Evolutionary conservation across 495 filamentous ascomycete genomes (phyloP).

Genomic region (Tuber calosporum): DNA sequence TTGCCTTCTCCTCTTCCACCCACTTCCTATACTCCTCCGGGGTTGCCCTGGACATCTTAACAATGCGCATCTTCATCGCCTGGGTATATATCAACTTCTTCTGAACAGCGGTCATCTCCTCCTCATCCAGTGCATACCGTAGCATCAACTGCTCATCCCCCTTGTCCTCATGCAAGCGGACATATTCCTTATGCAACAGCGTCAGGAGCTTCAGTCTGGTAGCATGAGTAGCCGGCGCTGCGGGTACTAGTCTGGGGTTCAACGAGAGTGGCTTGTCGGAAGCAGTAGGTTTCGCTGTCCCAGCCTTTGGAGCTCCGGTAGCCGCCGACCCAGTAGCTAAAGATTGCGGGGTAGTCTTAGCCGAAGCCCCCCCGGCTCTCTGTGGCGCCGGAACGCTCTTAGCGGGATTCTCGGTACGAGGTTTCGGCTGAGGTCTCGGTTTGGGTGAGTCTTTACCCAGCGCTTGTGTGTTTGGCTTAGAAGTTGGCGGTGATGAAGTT

Average conservation of each 20-base stretch:
- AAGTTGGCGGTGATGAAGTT: not conserved
- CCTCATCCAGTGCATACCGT: slow-evolving; percentile 70
- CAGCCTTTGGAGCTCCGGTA: slow-evolving; percentile 15
- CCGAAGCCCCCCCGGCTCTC: too few relatives aligned
- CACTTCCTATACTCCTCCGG: slow-evolving; percentile 59
- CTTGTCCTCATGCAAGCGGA: slow-evolving; percentile 61
- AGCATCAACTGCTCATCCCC: slow-evolving; percentile 62
- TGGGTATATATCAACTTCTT: slow-evolving; percentile 67
- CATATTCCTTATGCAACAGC: slow-evolving; percentile 66
- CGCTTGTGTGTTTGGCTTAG: not conserved
- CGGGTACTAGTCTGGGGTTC: slow-evolving; percentile 71
- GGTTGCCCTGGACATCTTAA: slow-evolving; percentile 64
- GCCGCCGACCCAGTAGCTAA: not conserved
- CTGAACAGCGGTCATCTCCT: slow-evolving; percentile 65
- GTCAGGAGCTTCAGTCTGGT: slow-evolving; percentile 61
- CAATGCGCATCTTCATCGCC: slow-evolving; percentile 69
- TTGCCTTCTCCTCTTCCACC: slow-evolving; percentile 39
- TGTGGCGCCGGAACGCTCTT: not conserved
- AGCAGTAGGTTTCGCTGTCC: slow-evolving; percentile 35
- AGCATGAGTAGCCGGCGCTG: slow-evolving; percentile 62
- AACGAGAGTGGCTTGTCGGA: slow-evolving; percentile 48
- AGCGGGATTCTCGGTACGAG: not conserved
- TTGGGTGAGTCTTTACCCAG: not conserved
- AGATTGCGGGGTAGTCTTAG: slow-evolving; percentile 6
- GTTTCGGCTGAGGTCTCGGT: not conserved